Base-by-base conservation (phyloP, 257 asterid genomes). In the Solanum neorickii region DNA sequence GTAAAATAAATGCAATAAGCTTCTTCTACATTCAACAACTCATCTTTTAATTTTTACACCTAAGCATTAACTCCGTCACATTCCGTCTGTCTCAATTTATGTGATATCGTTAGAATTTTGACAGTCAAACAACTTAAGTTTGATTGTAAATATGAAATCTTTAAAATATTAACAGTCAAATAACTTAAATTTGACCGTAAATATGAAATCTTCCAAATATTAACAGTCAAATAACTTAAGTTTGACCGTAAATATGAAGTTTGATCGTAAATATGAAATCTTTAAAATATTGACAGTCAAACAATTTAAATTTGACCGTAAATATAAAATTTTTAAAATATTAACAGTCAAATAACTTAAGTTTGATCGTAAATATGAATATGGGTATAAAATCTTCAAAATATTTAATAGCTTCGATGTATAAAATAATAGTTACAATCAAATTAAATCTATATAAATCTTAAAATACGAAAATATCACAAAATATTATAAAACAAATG, bases 31-130 rank as follows among this genome's bases (percentile, higher is more conserved):
- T 14, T 86, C 12, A 49, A 88, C 90, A 88, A 29, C 87, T 78
- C 89, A 88, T 37, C 88, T 86, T 39, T 52, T 15, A 68, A 29
- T 42, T 25, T 25, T 47, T 70, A 92, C 94, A 87, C 89, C 78
- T 89, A 88, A 77, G 59, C 89, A 13, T 65, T 29, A 11, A 39
- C 46, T 42, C 7, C 35, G 31, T 27, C 13, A 1, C 9, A 8
- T 6, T n/a, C 2, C 31, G 0, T 11, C 0, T 0, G 0, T 62
- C 4, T n/a, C 16, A 62, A 62, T 62, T 62, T 62, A 62, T 1
- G 8, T n/a, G 1, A 23, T 62, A 62, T 62, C 2, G 1, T 62
- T 10, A 2, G 0, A n/a, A 62, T 23, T n/a, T 10, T 0, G 0
- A n/a, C 0, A n/a, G 0, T n/a, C 15, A 2, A 62, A 62, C 5